Evolutionary conservation across 2,329 filamentous ascomycete species (phyloP), one percentile per base, ranked within the genome.

Genomic region (Zarea fungicola): DNA sequence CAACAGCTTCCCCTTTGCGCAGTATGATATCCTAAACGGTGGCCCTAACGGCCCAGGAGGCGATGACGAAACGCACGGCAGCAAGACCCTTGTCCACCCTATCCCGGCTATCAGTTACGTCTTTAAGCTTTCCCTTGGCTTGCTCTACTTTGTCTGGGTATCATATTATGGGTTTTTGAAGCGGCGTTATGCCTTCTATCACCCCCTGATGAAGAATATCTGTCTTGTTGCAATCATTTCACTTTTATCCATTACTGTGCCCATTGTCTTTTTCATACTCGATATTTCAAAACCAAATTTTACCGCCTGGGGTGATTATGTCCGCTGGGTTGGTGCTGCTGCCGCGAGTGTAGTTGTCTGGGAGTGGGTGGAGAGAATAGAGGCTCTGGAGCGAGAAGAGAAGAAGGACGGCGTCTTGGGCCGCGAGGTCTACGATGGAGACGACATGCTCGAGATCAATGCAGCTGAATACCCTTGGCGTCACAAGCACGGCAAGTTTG

Each of bases 321-420:
- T 96, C 39, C 78, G 90, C 60, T 96, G 91, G 91, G 91, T 96
- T n/a, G 91, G 91, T 41, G 90, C 90, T 1, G 90, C 91, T 0
- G 90, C 90, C 1, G 91, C 91, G 23, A 95, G 89, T 67, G 91
- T 96, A n/a, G 88, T 96, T 19, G 91, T 96, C 2, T 96, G 91
- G 91, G 91, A 96, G 66, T 96, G 91, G 91, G 91, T 96, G 3
- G 91, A 96, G 66, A 80, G 91, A 22, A 96, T 96, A 42, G 91
- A 96, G 65, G 89, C 90, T 0, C 68, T 96, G 53, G 91, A 96
- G 70, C 81, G 91, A 56, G 90, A 96, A 65, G 90, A 96, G 64
- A 89, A 91, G 67, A 95, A 95, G 67, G 90, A 95, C 58, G 91
- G 91, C 1, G 95, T 96, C 48, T 70, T 96, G 1, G 91, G 91